These are phyloP conservation scores for Entophlyctis luteolus DNA, from an alignment of 192 early-diverging fungal genomes.

Conservation along the genomic window DNA sequence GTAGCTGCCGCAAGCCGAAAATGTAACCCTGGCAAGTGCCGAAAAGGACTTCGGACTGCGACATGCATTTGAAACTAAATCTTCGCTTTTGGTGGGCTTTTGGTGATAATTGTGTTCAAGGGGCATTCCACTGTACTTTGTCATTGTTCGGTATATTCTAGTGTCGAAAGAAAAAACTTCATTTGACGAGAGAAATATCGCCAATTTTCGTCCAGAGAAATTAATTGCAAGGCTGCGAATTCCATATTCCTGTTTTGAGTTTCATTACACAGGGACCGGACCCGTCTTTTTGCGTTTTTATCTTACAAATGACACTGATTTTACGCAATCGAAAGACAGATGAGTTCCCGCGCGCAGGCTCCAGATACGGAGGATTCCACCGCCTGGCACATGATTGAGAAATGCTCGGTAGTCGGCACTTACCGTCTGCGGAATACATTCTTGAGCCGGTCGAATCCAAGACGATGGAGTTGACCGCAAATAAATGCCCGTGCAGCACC, in stretches of 20 bases:
- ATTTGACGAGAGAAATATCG: constrained; percentile 27
- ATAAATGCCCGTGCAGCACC: constrained; percentile 31
- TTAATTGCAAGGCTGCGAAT: constrained; percentile 35
- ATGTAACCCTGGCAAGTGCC: constrained; percentile 21
- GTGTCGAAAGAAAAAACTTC: constrained; percentile 38
- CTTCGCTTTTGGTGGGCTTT: background rate
- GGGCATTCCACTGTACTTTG: constrained; percentile 17
- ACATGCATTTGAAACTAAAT: no score
- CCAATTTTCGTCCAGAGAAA: constrained; percentile 33
- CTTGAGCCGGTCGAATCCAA: constrained; percentile 37
- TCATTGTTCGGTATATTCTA: constrained; percentile 36
- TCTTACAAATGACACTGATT: constrained; percentile 27
- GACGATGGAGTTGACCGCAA: constrained; percentile 34
- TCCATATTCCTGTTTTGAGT: constrained; percentile 7
- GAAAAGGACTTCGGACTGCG: background rate
- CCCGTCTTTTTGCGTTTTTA: background rate
- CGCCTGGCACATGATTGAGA: background rate
- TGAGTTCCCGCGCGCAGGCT: constrained; percentile 22
- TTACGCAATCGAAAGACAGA: constrained; percentile 27
- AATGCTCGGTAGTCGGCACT: background rate
- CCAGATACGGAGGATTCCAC: constrained; percentile 44
- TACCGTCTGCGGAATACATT: constrained; percentile 42
- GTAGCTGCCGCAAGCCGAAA: constrained; percentile 41
- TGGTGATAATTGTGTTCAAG: background rate
- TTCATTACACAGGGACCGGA: background rate